phyloP scores from a whole-genome alignment of 176 grass and related monocot genomes.

The Eragrostis curvula region DNA sequence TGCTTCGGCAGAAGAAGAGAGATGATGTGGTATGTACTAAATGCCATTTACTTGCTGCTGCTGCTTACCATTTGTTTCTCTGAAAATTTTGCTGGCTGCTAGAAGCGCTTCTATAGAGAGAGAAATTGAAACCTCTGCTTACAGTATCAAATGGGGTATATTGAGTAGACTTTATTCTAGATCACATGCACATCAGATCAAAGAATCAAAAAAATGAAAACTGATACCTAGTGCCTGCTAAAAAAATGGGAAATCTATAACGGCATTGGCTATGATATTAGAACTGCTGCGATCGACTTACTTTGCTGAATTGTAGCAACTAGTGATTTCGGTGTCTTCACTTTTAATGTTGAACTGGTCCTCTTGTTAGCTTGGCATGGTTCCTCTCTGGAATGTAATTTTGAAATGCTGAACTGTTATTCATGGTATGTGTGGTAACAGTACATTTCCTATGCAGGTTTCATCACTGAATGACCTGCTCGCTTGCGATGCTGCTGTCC shows the following conservation, averaged over 20 bases:
- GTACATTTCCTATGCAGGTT: slow-evolving; percentile 48
- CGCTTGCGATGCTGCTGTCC: slow-evolving; percentile 73
- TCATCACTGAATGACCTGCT: slow-evolving; percentile 88
- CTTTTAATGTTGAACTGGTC: neutral
- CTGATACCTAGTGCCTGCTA: neutral
- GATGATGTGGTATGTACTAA: slow-evolving; percentile 68
- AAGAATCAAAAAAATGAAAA: neutral
- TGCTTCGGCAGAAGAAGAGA: slow-evolving; percentile 82
- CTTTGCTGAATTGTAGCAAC: neutral
- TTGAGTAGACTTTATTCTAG: neutral
- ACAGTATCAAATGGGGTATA: neutral
- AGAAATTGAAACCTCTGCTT: neutral
- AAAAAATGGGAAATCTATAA: neutral
- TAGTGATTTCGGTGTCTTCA: neutral
- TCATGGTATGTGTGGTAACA: neutral
- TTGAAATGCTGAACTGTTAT: neutral
- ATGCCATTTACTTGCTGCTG: neutral
- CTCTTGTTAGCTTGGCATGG: neutral
- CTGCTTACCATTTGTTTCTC: neutral
- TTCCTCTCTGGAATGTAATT: neutral
- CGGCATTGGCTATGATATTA: neutral
- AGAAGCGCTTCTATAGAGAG: neutral
- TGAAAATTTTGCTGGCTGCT: slow-evolving; percentile 6
- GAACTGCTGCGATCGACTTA: neutral
- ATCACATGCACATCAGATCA: neutral